Percentiles rank a stretch among this genome's conserved stretches.
Evolutionary conservation across 2,329 filamentous ascomycete genomes (phyloP).

Genomic region (Phaeosphaeria sp.): DNA sequence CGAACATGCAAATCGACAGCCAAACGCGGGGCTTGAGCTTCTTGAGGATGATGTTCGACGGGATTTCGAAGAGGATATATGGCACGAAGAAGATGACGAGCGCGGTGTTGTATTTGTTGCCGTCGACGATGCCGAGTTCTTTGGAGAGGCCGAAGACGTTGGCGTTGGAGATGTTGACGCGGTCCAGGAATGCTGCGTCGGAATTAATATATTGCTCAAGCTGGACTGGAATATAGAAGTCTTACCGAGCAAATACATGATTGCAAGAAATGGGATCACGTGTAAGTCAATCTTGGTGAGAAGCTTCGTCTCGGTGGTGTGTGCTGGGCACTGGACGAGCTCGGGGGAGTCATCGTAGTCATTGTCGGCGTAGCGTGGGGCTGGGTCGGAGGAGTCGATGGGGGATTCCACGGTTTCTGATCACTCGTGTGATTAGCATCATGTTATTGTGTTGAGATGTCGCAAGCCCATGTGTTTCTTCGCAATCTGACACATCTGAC

Average conservation of each 20-base stretch:
- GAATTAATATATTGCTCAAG: neutral
- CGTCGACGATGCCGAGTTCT: constrained; percentile 53
- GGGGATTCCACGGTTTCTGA: constrained; percentile 27
- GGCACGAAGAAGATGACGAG: constrained; percentile 63
- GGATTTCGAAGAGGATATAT: constrained; percentile 62
- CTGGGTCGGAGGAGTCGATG: constrained; percentile 19
- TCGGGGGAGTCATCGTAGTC: constrained; percentile 51
- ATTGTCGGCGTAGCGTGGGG: constrained; percentile 31
- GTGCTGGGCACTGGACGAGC: constrained; percentile 53
- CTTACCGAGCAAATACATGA: constrained; percentile 53
- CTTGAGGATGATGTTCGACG: constrained; percentile 60
- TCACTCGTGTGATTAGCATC: constrained; percentile 11
- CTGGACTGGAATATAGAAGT: neutral
- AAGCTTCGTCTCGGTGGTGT: constrained; percentile 58
- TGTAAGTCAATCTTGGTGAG: constrained; percentile 56
- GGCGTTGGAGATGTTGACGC: constrained; percentile 62
- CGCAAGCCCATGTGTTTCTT: neutral
- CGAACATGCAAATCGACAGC: constrained; percentile 81
- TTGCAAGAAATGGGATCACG: constrained; percentile 58
- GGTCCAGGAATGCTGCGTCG: neutral
- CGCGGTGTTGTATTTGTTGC: constrained; percentile 58
- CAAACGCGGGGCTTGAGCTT: constrained; percentile 60
- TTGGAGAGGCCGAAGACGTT: constrained; percentile 58
- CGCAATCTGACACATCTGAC: too few species aligned
- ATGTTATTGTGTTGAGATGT: neutral